Conservation (phyloP, 352 stramenopile genomes). For the Pythium grandisporangium region DNA sequence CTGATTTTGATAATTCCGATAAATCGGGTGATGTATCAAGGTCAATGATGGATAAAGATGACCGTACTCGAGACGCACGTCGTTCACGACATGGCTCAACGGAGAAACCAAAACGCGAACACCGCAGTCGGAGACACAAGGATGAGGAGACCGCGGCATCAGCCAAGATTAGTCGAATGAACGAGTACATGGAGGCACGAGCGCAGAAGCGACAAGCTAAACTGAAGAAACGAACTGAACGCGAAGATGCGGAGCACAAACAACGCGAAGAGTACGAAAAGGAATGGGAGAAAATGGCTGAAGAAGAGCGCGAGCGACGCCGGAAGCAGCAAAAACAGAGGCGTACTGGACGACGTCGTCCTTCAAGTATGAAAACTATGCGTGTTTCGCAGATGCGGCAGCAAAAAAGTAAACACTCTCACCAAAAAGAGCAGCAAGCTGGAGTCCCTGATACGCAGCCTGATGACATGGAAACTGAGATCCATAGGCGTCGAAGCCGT, state of each 20-base stretch:
- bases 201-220: conserved; percentile 74
- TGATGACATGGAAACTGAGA: conserved; percentile 25
- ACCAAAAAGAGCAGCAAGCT: conserved; percentile 34
- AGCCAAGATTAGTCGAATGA: conserved; percentile 72
- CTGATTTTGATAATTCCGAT: no score
- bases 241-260: conserved; percentile 62
- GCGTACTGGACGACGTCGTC: conserved; percentile 50
- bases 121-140: no score
- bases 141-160: no score
- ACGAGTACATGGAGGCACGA: conserved; percentile 83
- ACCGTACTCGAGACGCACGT: no score
- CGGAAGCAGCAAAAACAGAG: conserved; percentile 71
- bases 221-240: conserved; percentile 60
- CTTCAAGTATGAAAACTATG: conserved; percentile 75
- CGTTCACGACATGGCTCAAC: no score
- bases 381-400: conserved; percentile 80
- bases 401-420: conserved; percentile 68
- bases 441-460: not conserved
- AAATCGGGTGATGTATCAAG: no score
- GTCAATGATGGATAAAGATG: no score
- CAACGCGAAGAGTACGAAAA: conserved; percentile 83
- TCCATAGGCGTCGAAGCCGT: conserved; percentile 17
- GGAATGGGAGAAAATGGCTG: conserved; percentile 84
- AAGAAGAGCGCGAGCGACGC: conserved; percentile 77
- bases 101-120: no score